Evolutionary conservation across 2,329 filamentous ascomycete genomes (phyloP).

Genomic region (Hymenoscyphus occultus): DNA sequence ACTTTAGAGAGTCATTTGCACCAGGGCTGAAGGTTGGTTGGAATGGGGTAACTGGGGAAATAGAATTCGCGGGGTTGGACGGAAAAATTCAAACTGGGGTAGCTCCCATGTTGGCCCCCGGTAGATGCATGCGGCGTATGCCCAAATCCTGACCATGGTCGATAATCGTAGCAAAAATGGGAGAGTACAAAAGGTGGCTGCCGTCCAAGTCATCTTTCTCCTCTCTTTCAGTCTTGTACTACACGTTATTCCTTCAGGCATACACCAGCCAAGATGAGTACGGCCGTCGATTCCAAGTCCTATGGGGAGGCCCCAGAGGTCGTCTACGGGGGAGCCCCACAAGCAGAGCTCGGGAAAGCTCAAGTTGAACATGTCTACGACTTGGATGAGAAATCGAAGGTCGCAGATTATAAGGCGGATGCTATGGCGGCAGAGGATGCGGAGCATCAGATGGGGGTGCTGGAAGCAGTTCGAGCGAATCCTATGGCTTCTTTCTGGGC

Average conservation of each 20-base stretch:
- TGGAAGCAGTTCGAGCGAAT: conserved; percentile 49
- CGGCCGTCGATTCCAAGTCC: conserved; percentile 18
- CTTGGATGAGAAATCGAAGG: conserved; percentile 28
- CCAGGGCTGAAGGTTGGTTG: background rate
- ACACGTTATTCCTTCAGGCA: conserved; percentile 1
- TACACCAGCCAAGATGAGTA: conserved; percentile 19
- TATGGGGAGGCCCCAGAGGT: conserved; percentile 16
- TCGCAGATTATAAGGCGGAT: conserved; percentile 30
- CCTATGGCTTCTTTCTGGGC: conserved; percentile 54
- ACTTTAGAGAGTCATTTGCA: background rate
- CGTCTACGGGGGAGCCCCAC: conserved; percentile 11
- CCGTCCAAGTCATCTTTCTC: background rate
- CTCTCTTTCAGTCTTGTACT: background rate
- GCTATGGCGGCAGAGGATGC: conserved; percentile 50
- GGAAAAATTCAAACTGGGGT: background rate
- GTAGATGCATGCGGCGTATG: background rate
- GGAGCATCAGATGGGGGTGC: conserved; percentile 50
- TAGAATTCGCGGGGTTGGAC: background rate
- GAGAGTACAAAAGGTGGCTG: background rate
- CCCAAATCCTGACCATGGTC: background rate
- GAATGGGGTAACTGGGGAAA: background rate
- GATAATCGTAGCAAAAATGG: background rate
- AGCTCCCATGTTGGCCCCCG: background rate
- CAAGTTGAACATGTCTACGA: conserved; percentile 36
- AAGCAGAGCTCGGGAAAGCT: conserved; percentile 22